These are phyloP conservation scores for Bryum argenteum DNA, from an alignment of 225 moss, liverwort and hornwort species.

Conservation along the genomic window DNA sequence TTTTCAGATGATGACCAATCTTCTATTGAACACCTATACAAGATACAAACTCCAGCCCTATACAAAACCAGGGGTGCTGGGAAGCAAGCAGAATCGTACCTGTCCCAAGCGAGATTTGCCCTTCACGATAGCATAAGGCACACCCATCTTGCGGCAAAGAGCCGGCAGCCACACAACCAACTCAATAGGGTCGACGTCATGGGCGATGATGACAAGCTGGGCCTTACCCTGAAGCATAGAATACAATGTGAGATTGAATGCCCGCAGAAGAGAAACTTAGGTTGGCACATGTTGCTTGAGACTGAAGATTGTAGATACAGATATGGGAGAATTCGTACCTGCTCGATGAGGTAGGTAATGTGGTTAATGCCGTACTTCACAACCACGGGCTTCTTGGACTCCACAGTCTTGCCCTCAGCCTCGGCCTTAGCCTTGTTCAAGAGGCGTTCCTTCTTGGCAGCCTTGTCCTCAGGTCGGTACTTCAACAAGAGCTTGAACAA, in stretches of 20 bases:
- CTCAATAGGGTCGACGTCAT: conserved; percentile 92
- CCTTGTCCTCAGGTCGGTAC: conserved; percentile 95
- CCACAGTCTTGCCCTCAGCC: conserved; percentile 81
- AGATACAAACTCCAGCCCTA: too few species aligned
- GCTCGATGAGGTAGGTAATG: conserved; percentile 88
- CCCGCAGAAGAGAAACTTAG: neutral
- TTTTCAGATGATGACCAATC: too few species aligned
- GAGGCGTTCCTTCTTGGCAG: conserved; percentile 92
- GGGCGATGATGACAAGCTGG: conserved; percentile 85
- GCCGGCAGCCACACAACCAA: conserved; percentile 93
- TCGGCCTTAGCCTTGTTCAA: conserved; percentile 87
- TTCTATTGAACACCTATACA: too few species aligned
- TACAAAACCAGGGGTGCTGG: too few species aligned
- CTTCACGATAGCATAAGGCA: conserved; percentile 88
- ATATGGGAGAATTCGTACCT: conserved; percentile 36
- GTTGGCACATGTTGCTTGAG: neutral
- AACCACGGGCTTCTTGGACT: conserved; percentile 90
- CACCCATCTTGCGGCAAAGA: conserved; percentile 90
- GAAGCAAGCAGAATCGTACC: conserved; percentile 7
- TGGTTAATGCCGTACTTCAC: conserved; percentile 96
- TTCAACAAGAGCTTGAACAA: conserved; percentile 87
- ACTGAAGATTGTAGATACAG: too few species aligned
- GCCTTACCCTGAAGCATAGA: conserved; percentile 72
- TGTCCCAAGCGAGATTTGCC: conserved; percentile 91
- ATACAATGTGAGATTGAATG: neutral